Percentiles rank a stretch among this genome's conserved stretches.
Conservation (phyloP, 495 filamentous ascomycete species). For the Amorphotheca resinae region DNA sequence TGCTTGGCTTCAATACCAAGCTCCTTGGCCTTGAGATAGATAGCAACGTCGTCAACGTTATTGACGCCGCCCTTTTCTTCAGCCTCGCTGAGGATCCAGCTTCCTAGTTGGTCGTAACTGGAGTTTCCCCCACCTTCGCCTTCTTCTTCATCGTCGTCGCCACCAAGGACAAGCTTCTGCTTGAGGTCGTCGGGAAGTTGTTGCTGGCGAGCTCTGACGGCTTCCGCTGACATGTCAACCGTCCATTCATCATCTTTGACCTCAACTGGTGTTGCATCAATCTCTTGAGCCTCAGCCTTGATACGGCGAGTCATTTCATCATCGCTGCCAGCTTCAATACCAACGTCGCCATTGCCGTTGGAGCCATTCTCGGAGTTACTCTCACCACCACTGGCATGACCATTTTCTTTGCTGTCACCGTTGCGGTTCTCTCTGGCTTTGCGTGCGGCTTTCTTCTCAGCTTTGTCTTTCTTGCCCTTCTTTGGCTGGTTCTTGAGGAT, state of each 20-base stretch:
- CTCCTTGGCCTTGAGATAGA: slow-evolving; percentile 94
- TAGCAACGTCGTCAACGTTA: slow-evolving; percentile 72
- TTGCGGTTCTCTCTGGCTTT: slow-evolving; percentile 57
- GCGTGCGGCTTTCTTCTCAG: slow-evolving; percentile 73
- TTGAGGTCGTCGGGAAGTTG: slow-evolving; percentile 86
- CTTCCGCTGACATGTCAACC: slow-evolving; percentile 87
- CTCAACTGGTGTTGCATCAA: slow-evolving; percentile 47
- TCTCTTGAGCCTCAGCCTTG: slow-evolving; percentile 65
- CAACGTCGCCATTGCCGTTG: slow-evolving; percentile 56
- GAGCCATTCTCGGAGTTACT: slow-evolving; percentile 64
- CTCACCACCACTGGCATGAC: slow-evolving; percentile 44
- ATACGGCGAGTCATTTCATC: slow-evolving; percentile 87
- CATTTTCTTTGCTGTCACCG: slow-evolving; percentile 47
- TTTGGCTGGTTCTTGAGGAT: slow-evolving; percentile 86
- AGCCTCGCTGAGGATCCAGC: slow-evolving; percentile 75
- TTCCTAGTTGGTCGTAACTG: slow-evolving; percentile 82
- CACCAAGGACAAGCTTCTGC: slow-evolving; percentile 72
- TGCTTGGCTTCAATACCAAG: slow-evolving; percentile 92
- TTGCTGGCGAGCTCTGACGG: slow-evolving; percentile 85
- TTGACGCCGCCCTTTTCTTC: slow-evolving; percentile 55
- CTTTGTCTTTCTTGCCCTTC: slow-evolving; percentile 94
- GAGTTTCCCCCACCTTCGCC: slow-evolving; percentile 64
- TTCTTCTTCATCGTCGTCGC: slow-evolving; percentile 73
- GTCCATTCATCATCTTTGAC: slow-evolving; percentile 84
- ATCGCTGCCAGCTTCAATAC: slow-evolving; percentile 69